A percentile compares a stretch with the other conserved stretches of the same genome.
Evolutionary conservation across 2,329 filamentous ascomycete species (phyloP).

Genomic region (Paradendryphiella salina): DNA sequence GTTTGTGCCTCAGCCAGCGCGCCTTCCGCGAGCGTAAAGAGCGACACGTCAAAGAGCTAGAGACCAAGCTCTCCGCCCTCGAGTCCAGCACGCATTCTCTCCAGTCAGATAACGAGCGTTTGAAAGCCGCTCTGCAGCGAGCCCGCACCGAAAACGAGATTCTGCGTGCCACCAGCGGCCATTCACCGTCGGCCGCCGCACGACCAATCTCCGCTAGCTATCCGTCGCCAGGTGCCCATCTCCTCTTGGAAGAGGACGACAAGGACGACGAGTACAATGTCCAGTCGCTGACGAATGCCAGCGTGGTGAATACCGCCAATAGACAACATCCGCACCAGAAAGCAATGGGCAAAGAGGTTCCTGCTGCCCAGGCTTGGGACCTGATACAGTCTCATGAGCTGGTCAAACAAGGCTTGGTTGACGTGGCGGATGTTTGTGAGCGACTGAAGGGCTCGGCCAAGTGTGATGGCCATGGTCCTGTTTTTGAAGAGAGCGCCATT

Average conservation of each 20-base stretch:
- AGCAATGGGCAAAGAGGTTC: constrained; percentile 33
- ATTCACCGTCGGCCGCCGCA: constrained; percentile 46
- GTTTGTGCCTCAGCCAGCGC: constrained; percentile 76
- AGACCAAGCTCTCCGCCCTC: constrained; percentile 77
- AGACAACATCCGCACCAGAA: constrained; percentile 32
- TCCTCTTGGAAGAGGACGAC: constrained; percentile 16
- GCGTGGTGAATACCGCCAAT: constrained; percentile 38
- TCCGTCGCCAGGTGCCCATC: constrained; percentile 46
- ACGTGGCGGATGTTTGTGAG: constrained; percentile 80
- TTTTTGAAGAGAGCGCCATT: constrained; percentile 79
- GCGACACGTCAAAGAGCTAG: constrained; percentile 88
- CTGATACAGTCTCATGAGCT: constrained; percentile 79
- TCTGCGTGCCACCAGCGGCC: constrained; percentile 72
- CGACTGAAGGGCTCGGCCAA: constrained; percentile 72
- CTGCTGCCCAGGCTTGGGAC: constrained; percentile 72
- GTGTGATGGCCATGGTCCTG: constrained; percentile 84
- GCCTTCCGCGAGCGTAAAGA: constrained; percentile 97
- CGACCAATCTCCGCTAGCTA: constrained; percentile 46
- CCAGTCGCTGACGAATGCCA: constrained; percentile 34
- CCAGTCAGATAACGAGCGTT: constrained; percentile 79
- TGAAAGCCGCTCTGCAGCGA: constrained; percentile 82
- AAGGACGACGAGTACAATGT: constrained; percentile 36
- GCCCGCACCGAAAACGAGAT: constrained; percentile 92
- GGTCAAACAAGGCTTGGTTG: constrained; percentile 75
- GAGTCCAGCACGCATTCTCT: constrained; percentile 74